Percentiles rank a stretch among this genome's conserved stretches.
These are phyloP conservation scores for Tulasnella sp. DNA, from an alignment of 768 basidiomycete genomes.

Conservation along the genomic window DNA sequence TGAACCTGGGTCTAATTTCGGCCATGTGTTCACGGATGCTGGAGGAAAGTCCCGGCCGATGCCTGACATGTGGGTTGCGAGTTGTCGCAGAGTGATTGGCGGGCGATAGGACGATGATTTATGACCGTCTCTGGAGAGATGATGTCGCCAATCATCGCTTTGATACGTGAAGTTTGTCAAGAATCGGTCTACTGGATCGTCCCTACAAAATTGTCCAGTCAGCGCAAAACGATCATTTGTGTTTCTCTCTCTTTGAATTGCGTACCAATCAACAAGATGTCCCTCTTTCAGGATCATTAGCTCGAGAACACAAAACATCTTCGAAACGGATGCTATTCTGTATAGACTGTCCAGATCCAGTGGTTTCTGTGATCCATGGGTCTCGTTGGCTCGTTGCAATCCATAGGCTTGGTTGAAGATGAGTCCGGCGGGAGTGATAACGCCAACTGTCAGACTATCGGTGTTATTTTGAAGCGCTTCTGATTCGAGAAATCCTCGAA, in stretches of 20 bases:
- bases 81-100: constrained; percentile 19
- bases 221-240: neutral
- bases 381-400: constrained; percentile 35
- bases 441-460: constrained; percentile 41
- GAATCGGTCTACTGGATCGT: constrained; percentile 41
- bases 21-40: constrained; percentile 34
- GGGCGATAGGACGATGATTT: neutral
- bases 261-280: constrained; percentile 31
- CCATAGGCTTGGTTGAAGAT: constrained; percentile 41
- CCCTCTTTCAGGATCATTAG: constrained; percentile 39
- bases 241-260: no score
- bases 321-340: constrained; percentile 43
- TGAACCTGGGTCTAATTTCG: constrained; percentile 23
- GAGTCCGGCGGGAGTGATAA: constrained; percentile 38
- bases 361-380: neutral
- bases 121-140: neutral
- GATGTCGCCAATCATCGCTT: constrained; percentile 17
- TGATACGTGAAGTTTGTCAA: constrained; percentile 32
- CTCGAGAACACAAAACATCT: constrained; percentile 41
- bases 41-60: constrained; percentile 32
- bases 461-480: constrained; percentile 25
- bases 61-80: constrained; percentile 26
- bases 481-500: neutral
- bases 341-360: constrained; percentile 33
- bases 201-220: constrained; percentile 28